A percentile compares a stretch with the other conserved stretches of the same genome.
phyloP scores from a whole-genome alignment of 345 rosid genomes.

The Crucihimalaya himalaica region DNA sequence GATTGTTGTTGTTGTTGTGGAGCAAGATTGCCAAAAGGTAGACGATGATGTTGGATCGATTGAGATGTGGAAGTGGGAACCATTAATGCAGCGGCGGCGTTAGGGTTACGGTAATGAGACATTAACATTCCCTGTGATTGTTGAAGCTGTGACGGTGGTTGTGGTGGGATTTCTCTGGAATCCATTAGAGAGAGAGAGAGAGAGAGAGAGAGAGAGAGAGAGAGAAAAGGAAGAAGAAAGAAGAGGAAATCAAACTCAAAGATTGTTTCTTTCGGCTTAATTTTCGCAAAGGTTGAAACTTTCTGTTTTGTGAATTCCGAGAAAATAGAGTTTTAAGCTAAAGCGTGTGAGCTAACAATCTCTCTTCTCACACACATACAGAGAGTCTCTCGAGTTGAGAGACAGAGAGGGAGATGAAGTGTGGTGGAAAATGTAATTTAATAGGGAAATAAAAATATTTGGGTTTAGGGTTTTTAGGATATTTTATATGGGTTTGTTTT shows the following conservation, averaged over 20 bases:
- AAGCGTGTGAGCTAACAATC: constrained; percentile 34
- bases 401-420: background rate
- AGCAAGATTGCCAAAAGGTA: constrained; percentile 23
- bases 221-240: background rate
- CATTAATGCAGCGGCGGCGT: constrained; percentile 27
- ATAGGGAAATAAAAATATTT: background rate
- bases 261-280: constrained; percentile 38
- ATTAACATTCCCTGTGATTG: constrained; percentile 37
- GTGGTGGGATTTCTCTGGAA: constrained; percentile 50
- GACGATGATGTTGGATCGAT: constrained; percentile 10
- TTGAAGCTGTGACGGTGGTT: constrained; percentile 38
- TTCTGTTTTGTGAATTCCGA: constrained; percentile 24
- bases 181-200: constrained; percentile 57
- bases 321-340: constrained; percentile 12
- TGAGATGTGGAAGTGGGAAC: constrained; percentile 36
- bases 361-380: background rate
- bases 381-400: background rate
- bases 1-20: constrained; percentile 22
- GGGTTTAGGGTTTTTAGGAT: constrained; percentile 18
- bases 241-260: constrained; percentile 15
- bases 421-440: constrained; percentile 14
- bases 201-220: too few species aligned
- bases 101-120: constrained; percentile 39
- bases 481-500: too few species aligned
- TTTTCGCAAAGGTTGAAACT: constrained; percentile 16